Evolutionary conservation across 2,329 filamentous ascomycete genomes (phyloP), one percentile per base, ranked within the genome.

Genomic region (Ophiocordyceps polyrhachis-furcata): DNA sequence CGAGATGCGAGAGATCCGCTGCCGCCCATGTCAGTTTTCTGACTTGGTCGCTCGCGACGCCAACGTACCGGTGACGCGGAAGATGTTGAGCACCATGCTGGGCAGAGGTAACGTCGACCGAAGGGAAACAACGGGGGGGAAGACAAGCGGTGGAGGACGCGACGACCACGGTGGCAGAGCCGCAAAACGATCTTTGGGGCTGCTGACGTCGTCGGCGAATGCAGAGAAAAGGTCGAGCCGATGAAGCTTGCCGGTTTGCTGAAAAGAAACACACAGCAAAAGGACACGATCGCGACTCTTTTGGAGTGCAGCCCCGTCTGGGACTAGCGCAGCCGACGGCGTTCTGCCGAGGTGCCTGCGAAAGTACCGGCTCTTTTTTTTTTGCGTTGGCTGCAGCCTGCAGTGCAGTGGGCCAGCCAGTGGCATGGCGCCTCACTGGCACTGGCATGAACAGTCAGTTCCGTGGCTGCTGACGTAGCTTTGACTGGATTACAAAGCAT

Each of bases 1-100:
- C 72, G 56, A 98, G 69, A 71, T 98, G 91, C 70, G 87, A 95
- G 61, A 98, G 76, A 72, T 98, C 91, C 68, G 80, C 88, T 94
- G 53, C 46, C 40, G 45, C n/a, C 29, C 41, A 15, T 25, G 49
- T 50, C 43, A 51, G 51, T 38, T 49, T 56, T 11, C 8, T 48
- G 31, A 4, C 41, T 37, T 17, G 32, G 32, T n/a, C 17, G n/a
- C 31, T 32, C 12, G 31, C 35, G 35, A 38, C 17, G 35, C 9
- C 5, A 50, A 57, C 67, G 45, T 60, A 75, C 73, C 74, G 49
- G 70, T 59, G 55, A 78, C 57, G 57, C 74, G 69, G 58, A 78
- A 78, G 49, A 75, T 43, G 62, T 77, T 78, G 54, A 76, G 62
- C 59, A 61, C 53, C 69, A 71, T 74, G 51, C 17, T 42, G 41